These are phyloP conservation scores for Pseudocercospora macadamiae DNA, from an alignment of 2,329 filamentous ascomycete genomes.

Conservation along the genomic window DNA sequence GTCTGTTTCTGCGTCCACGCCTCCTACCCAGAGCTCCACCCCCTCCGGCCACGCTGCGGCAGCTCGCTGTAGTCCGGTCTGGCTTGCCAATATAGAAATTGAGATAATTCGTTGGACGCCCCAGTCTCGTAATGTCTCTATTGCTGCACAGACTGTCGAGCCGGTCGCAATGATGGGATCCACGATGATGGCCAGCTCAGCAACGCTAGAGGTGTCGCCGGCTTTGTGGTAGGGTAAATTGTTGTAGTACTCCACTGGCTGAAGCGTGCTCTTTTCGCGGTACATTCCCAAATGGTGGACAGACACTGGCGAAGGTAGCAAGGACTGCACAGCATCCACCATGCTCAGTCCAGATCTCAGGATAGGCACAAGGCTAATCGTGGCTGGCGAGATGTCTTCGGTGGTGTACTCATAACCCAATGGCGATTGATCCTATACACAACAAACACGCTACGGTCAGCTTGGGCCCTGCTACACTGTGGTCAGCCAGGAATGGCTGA, in stretches of 20 bases:
- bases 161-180: constrained; percentile 95
- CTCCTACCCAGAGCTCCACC: constrained; percentile 80
- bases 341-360: constrained; percentile 90
- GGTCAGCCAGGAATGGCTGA: constrained; percentile 32
- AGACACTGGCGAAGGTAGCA: constrained; percentile 78
- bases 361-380: constrained; percentile 84
- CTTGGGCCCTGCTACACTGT: constrained; percentile 18
- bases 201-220: constrained; percentile 47
- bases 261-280: constrained; percentile 82
- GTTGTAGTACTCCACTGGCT: constrained; percentile 97
- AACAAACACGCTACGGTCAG: constrained; percentile 11
- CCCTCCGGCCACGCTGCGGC: constrained; percentile 77
- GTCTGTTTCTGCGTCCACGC: constrained; percentile 73
- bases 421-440: constrained; percentile 70
- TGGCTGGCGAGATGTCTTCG: constrained; percentile 63
- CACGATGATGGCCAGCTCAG: constrained; percentile 76
- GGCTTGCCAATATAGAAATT: constrained; percentile 72
- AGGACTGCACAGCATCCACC: constrained; percentile 81
- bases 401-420: constrained; percentile 76
- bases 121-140: constrained; percentile 88
- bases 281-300: constrained; percentile 95
- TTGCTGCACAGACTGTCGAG: constrained; percentile 84
- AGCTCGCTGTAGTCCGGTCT: constrained; percentile 69
- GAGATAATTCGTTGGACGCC: constrained; percentile 81
- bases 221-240: constrained; percentile 76